These are phyloP conservation scores for Rhodotorula babjevae DNA, from an alignment of 768 basidiomycete genomes.

Conservation along the genomic window DNA sequence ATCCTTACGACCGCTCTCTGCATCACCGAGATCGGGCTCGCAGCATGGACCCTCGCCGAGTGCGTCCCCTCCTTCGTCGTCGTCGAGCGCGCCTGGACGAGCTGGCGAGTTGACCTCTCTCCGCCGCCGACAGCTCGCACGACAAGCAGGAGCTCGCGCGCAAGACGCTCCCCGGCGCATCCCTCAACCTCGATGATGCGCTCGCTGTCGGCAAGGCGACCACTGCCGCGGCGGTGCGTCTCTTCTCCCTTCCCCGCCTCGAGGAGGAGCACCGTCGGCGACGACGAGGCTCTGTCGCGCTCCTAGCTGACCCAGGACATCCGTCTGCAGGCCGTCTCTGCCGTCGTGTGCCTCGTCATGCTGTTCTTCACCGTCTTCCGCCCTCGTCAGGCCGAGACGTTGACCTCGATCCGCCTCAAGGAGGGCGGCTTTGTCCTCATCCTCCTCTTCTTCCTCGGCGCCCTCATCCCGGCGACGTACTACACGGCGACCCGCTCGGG, in stretches of 20 bases:
- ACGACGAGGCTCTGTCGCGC: no score
- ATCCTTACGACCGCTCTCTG: constrained; percentile 13
- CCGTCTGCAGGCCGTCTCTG: constrained; percentile 1
- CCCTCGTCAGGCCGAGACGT: constrained; percentile 19
- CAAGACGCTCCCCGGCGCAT: constrained; percentile 6
- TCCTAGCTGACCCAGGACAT: background rate
- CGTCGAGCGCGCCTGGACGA: background rate
- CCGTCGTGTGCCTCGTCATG: constrained; percentile 19
- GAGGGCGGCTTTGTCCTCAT: constrained; percentile 26
- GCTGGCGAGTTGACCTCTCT: background rate
- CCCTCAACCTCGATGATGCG: constrained; percentile 21
- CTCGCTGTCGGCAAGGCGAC: constrained; percentile 20
- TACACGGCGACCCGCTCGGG: constrained; percentile 11
- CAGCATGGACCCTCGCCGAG: constrained; percentile 11
- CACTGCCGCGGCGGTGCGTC: constrained; percentile 16
- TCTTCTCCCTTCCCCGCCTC: no score
- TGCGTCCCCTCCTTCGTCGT: background rate
- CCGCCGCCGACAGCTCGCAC: background rate
- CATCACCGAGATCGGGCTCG: constrained; percentile 22
- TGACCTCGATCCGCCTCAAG: constrained; percentile 30
- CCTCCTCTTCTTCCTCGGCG: constrained; percentile 20
- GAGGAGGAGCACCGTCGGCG: no score
- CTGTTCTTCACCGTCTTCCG: constrained; percentile 4
- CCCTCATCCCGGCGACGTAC: constrained; percentile 29
- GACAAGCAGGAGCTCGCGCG: constrained; percentile 16